These are phyloP conservation scores for Lumnitzera racemosa DNA, from an alignment of 345 rosid genomes.

Conservation along the genomic window DNA sequence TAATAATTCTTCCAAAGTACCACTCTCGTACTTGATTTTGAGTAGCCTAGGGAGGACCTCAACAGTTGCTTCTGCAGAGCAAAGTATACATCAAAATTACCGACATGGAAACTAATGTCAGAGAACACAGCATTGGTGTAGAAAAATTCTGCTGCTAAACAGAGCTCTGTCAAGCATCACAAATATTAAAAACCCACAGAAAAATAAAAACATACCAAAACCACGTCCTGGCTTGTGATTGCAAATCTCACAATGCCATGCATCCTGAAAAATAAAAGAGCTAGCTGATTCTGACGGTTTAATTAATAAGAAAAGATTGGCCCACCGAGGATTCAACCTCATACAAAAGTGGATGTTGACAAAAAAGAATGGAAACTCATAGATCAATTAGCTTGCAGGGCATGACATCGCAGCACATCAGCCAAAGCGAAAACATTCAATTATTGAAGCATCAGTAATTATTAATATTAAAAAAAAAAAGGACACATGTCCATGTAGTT, in stretches of 20 bases:
- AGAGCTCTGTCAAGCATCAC: not conserved
- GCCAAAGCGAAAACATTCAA: not conserved
- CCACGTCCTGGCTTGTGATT: constrained; percentile 67
- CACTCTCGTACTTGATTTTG: constrained; percentile 98
- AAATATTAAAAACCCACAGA: not conserved
- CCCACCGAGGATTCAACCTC: not conserved
- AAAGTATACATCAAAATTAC: not conserved
- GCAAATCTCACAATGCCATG: constrained; percentile 68
- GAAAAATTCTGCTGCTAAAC: not conserved
- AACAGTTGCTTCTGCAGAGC: constrained; percentile 67
- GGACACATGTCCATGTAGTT: too few relatives aligned
- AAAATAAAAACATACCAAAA: constrained; percentile 41
- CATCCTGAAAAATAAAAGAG: constrained; percentile 37
- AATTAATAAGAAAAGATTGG: not conserved
- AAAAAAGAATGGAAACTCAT: too few relatives aligned
- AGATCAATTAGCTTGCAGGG: too few relatives aligned
- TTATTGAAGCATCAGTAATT: not conserved
- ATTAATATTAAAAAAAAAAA: too few relatives aligned
- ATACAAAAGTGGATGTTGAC: not conserved
- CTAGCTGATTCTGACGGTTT: constrained; percentile 2
- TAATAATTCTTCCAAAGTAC: constrained; percentile 89
- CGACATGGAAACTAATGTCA: too few relatives aligned
- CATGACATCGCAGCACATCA: too few relatives aligned
- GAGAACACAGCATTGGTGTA: too few relatives aligned
- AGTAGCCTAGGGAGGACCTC: constrained; percentile 99